Base-by-base conservation (phyloP, 176 grass and related monocot species). In the Eragrostis nindensis region DNA sequence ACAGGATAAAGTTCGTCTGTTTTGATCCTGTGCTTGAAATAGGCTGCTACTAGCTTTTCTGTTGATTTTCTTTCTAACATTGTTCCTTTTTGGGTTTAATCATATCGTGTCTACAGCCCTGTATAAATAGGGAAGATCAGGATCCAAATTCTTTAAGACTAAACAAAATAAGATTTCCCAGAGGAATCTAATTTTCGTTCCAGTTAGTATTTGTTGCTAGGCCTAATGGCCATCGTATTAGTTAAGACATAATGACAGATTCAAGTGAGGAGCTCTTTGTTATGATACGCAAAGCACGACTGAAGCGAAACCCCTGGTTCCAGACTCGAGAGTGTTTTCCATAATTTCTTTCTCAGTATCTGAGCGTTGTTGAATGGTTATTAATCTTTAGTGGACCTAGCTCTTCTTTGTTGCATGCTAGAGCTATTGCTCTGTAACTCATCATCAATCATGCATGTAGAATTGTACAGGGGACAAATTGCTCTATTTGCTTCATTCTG, bases 81-180 rank as follows among this genome's bases (percentile, higher is more conserved):
- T 18, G 73, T 84, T 76, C 44, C 24, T 56, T 32, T 68, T 24
- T 78, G 62, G 14, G 16, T 84, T 79, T 60, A 27, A 72, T 3
- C 8, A 49, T 8, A 66, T 63, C 56, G 30, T 25, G 65, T 56
- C 16, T 64, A 46, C 72, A 27, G 40, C 11, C 26, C 59, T 77
- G 42, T 61, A 29, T 64, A 26, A 42, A 62, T 65, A 29, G 5
- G n/a, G 16, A 3, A 64, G 30, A 14, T 16, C 11, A 2, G 19
- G 19, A 22, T 32, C 8, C 43, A 77, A 52, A 63, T 64, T 10
- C 5, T 62, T 62, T n/a, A 30, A 19, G 24, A 63, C 57, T 14
- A 21, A 8, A 12, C 10, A 11, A 76, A 46, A 61, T 18, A 39
- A 43, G 40, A 41, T 40, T 21, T n/a, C 3, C 30, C 49, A 22